phyloP scores from a whole-genome alignment of 176 grass and related monocot genomes.

The Oryza brachyantha region DNA sequence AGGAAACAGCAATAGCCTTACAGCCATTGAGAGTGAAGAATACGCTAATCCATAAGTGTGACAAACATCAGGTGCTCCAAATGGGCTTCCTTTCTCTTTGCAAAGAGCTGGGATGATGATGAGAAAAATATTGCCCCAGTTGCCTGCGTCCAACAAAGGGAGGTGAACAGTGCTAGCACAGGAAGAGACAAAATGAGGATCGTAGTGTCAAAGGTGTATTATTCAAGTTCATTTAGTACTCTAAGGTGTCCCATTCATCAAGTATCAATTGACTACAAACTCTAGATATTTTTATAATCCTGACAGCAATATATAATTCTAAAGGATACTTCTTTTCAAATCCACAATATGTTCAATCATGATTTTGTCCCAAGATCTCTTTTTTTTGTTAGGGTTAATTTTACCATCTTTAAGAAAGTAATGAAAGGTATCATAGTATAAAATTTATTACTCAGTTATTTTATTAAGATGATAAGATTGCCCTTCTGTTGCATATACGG shows the following conservation, averaged over 20 bases:
- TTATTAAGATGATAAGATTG: too few species aligned
- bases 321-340: too few species aligned
- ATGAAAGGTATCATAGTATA: too few species aligned
- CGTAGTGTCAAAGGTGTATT: background rate
- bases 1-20: constrained; percentile 22
- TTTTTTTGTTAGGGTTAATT: too few species aligned
- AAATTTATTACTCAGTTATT: too few species aligned
- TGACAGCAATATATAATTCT: background rate
- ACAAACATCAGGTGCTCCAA: constrained; percentile 62
- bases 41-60: constrained; percentile 63
- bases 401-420: too few species aligned
- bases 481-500: background rate
- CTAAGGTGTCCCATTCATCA: background rate
- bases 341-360: background rate
- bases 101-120: constrained; percentile 88
- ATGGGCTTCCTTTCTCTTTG: constrained; percentile 89
- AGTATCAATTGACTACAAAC: background rate
- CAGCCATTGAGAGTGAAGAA: constrained; percentile 79
- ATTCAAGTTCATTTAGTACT: background rate
- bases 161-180: background rate
- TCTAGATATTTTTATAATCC: background rate
- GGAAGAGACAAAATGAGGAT: background rate
- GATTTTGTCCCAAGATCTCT: background rate
- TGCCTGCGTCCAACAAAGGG: constrained; percentile 44
- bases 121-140: constrained; percentile 79